Evolutionary conservation across 2,329 filamentous ascomycete species (phyloP), one percentile per base, ranked within the genome.

Genomic region (Coniella vitis): DNA sequence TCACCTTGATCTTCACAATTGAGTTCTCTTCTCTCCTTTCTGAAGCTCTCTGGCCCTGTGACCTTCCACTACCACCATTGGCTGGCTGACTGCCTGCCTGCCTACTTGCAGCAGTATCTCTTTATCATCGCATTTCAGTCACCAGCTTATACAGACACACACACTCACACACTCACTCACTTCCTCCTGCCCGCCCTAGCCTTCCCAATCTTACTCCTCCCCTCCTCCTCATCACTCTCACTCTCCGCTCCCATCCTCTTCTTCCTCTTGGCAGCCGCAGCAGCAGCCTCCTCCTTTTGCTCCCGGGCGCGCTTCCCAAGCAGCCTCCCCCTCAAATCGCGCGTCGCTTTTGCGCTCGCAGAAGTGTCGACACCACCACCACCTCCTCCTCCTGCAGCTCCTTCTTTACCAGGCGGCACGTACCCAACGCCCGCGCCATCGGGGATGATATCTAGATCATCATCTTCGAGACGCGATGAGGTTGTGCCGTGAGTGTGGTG

Each of bases 401-500:
- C 39, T 38, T 38, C 14, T 3, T 29, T 22, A 12, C 35, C 48
- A 7, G 62, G 55, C 3, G 65, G 56, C 9, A 62, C 58, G 57
- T 67, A 72, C 8, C 71, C 72, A 9, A 74, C 55, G 32, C 71
- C 72, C 20, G 66, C 63, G 56, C 71, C 71, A 34, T 61, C 60
- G 8, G 56, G 45, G 7, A 35, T 29, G 25, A 63, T 43, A 45
- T 64, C 60, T 20, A 44, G 39, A 32, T 55, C 55, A 7, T 62
- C 57, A 16, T 61, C 59, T 42, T 56, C 56, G 45, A 13, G 22
- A 4, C 45, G 13, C 2, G 31, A 29, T 21, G 41, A 22, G 44
- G 25, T 32, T 32, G 48, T 17, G 29, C 31, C 16, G 19, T 43
- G 36, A 10, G 25, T 29, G 25, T 29, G 25, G 25, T 29, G 25